Evolutionary conservation across 2,329 filamentous ascomycete species (phyloP).

Genomic region (Botrytis tulipae): DNA sequence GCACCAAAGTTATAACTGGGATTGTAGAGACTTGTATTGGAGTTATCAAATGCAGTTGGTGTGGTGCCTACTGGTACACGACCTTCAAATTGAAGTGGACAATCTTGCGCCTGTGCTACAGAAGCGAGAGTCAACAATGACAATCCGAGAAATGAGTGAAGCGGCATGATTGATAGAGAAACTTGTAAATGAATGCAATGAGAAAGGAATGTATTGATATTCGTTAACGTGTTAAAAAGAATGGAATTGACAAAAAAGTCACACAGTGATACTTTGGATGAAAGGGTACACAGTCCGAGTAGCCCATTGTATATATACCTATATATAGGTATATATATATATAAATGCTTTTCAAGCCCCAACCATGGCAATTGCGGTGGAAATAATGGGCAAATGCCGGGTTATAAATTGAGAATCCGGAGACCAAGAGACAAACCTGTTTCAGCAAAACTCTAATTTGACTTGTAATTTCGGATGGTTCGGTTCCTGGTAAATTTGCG

Average conservation of each 20-base stretch:
- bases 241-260: conserved; percentile 1
- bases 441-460: conserved; percentile 2
- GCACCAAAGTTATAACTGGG: conserved; percentile 53
- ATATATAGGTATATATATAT: conserved; percentile 12
- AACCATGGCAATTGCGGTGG: neutral
- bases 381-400: neutral
- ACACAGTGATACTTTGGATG: conserved; percentile 16
- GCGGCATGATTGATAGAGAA: conserved; percentile 20
- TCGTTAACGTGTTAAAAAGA: neutral
- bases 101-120: conserved; percentile 37
- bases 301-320: no score
- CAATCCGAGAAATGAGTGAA: conserved; percentile 14
- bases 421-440: neutral
- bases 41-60: conserved; percentile 44
- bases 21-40: conserved; percentile 47
- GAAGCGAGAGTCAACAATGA: conserved; percentile 26
- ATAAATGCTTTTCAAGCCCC: neutral
- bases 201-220: neutral
- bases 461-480: neutral
- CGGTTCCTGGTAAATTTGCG: neutral
- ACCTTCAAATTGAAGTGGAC: conserved; percentile 47
- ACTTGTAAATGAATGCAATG: neutral
- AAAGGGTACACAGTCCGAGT: conserved; percentile 3
- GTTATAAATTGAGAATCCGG: neutral
- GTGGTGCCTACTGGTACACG: conserved; percentile 44